These are phyloP conservation scores for Trypethelium eluteriae DNA, from an alignment of 495 filamentous ascomycete genomes.

Conservation along the genomic window DNA sequence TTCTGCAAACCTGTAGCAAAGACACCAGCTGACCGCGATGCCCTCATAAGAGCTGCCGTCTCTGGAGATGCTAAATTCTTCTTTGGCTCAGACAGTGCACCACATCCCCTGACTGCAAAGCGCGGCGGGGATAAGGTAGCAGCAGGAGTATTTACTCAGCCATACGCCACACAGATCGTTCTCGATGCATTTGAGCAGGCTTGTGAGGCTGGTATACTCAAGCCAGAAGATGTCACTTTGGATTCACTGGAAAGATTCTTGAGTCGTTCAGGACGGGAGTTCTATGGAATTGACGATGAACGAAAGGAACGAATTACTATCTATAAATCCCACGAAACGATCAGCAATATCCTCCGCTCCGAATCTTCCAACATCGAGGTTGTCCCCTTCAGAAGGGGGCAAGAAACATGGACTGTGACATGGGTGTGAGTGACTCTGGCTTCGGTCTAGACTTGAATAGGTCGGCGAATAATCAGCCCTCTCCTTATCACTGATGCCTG, in stretches of 20 bases:
- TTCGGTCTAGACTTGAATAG: neutral
- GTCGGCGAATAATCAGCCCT: neutral
- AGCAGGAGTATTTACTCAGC: slow-evolving; percentile 85
- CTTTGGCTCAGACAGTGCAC: slow-evolving; percentile 66
- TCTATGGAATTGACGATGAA: slow-evolving; percentile 55
- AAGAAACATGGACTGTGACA: slow-evolving; percentile 54
- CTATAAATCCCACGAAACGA: slow-evolving; percentile 52
- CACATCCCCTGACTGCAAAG: slow-evolving; percentile 70
- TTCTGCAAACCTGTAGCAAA: slow-evolving; percentile 68
- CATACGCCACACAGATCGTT: slow-evolving; percentile 70
- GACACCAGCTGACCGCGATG: slow-evolving; percentile 63
- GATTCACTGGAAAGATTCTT: slow-evolving; percentile 69
- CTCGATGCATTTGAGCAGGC: slow-evolving; percentile 66
- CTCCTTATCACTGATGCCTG: neutral
- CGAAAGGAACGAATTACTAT: slow-evolving; percentile 52
- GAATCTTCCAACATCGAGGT: slow-evolving; percentile 55
- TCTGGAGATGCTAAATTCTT: slow-evolving; percentile 74
- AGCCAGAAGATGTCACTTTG: slow-evolving; percentile 58
- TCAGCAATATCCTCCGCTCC: slow-evolving; percentile 55
- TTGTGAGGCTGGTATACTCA: slow-evolving; percentile 56
- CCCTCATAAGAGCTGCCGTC: slow-evolving; percentile 60
- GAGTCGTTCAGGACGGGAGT: slow-evolving; percentile 61
- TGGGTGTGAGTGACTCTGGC: slow-evolving; percentile 19
- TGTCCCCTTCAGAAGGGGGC: slow-evolving; percentile 61
- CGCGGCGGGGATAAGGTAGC: slow-evolving; percentile 53